Evolutionary conservation across 78 protist genomes (phyloP).

Genomic region (Dictyostelium firmibasis): DNA sequence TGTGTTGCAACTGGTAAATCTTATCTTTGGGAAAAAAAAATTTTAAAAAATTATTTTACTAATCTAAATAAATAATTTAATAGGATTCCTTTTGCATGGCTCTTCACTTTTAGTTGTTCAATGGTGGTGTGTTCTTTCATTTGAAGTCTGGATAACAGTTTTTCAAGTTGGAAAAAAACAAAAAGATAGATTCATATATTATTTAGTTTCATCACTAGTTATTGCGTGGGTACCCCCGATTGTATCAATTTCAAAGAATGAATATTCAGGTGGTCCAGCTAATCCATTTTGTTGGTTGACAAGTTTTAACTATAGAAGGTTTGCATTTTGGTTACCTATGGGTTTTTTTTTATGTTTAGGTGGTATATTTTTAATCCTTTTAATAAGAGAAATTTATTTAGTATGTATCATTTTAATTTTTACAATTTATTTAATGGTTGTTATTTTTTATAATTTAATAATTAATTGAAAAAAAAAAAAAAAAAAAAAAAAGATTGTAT

Average conservation of each 20-base stretch:
- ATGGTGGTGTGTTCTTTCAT: constrained; percentile 39
- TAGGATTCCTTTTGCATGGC: not conserved
- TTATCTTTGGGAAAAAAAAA: too few relatives aligned
- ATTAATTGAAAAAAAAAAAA: not conserved
- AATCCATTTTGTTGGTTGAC: constrained; percentile 20
- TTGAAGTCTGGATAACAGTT: constrained; percentile 27
- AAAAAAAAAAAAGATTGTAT: not conserved
- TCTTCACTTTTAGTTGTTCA: not conserved
- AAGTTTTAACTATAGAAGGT: not conserved
- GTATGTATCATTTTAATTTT: not conserved
- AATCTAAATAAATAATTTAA: not conserved
- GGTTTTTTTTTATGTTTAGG: constrained; percentile 10
- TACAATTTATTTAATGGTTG: too few relatives aligned
- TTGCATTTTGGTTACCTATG: constrained; percentile 17
- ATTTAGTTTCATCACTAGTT: not conserved
- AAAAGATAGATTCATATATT: not conserved
- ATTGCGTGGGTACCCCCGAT: not conserved
- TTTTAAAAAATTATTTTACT: not conserved
- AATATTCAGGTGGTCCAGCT: not conserved
- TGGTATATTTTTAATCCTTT: constrained; percentile 9
- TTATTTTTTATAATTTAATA: not conserved
- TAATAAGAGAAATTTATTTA: constrained; percentile 13
- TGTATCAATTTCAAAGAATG: not conserved
- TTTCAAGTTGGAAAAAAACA: not conserved
- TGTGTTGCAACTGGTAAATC: constrained; percentile 22